These are phyloP conservation scores for Fusarium fujikuroi DNA, from an alignment of 2,329 filamentous ascomycete genomes.

Conservation along the genomic window DNA sequence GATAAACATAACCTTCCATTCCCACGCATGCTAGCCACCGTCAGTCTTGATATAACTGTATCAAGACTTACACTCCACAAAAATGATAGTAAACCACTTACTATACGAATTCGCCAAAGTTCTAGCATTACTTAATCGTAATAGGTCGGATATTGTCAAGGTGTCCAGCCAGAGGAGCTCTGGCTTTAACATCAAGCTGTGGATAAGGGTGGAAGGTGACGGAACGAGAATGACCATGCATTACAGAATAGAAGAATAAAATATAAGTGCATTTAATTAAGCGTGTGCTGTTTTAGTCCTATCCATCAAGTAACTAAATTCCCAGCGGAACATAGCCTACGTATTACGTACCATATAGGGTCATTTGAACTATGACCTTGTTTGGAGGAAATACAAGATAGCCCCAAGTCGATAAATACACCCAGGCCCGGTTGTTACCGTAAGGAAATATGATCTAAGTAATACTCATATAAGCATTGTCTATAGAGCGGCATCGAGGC, in stretches of 20 bases:
- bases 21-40: not conserved
- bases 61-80: not conserved
- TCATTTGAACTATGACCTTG: not conserved
- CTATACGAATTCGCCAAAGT: not conserved
- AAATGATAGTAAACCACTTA: not conserved
- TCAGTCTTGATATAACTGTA: not conserved
- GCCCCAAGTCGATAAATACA: too few relatives aligned
- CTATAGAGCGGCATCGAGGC: not conserved
- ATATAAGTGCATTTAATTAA: not conserved
- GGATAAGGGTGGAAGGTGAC: not conserved
- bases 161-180: not conserved
- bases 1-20: not conserved
- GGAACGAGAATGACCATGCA: not conserved
- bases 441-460: not conserved
- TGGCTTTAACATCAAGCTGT: not conserved
- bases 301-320: not conserved
- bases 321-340: not conserved
- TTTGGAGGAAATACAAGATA: not conserved
- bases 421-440: not conserved
- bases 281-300: not conserved
- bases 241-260: too few relatives aligned
- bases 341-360: not conserved
- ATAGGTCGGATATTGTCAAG: not conserved
- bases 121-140: not conserved
- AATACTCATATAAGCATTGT: not conserved